Conservation (phyloP, 2,329 filamentous ascomycete genomes). For the Madurella mycetomatis region DNA sequence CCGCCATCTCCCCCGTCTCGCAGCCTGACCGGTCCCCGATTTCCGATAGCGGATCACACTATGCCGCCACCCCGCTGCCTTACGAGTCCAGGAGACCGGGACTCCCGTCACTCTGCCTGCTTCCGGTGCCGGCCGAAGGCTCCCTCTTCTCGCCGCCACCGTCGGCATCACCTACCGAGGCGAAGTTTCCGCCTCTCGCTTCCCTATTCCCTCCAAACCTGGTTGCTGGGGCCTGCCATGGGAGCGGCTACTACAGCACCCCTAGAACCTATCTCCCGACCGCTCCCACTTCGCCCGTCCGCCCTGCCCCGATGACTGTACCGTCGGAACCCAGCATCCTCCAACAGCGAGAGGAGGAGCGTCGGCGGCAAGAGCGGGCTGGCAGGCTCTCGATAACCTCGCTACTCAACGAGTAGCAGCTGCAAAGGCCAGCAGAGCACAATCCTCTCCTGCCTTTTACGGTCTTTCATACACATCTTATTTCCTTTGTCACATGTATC, state of each 20-base stretch:
- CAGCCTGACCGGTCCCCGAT: conserved; percentile 63
- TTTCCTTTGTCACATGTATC: not conserved
- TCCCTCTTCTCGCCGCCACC: not conserved
- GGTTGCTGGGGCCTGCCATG: not conserved
- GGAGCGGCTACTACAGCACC: not conserved
- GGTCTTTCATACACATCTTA: not conserved
- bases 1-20: conserved; percentile 47
- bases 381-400: not conserved
- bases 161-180: conserved; percentile 3
- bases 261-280: conserved; percentile 7
- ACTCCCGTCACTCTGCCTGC: conserved; percentile 25
- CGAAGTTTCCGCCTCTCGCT: conserved; percentile 3
- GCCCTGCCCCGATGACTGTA: not conserved
- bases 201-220: not conserved
- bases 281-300: conserved; percentile 16
- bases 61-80: conserved; percentile 53
- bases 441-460: not conserved
- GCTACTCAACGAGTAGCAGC: not conserved
- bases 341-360: not conserved
- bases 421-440: not conserved
- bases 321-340: not conserved
- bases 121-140: conserved; percentile 14
- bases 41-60: conserved; percentile 63
- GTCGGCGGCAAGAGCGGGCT: not conserved
- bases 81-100: conserved; percentile 20